Percentiles rank a stretch among this genome's conserved stretches.
Evolutionary conservation across 306 rosid species (phyloP).

Genomic region (Hippophae rhamnoides): DNA sequence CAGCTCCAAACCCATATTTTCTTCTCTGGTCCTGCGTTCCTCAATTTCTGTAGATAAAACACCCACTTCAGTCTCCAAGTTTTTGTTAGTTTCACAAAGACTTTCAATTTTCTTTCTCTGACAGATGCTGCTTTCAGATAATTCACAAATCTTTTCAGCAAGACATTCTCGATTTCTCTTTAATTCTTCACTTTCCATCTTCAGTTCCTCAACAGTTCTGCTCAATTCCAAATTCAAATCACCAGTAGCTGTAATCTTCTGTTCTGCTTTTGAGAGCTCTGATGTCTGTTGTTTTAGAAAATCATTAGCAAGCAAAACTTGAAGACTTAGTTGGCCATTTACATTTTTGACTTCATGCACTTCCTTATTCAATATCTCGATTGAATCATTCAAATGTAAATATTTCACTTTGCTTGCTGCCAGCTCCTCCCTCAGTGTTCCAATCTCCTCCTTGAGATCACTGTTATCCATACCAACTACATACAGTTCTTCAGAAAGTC

Average conservation of each 20-base stretch:
- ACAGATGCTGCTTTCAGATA: conserved; percentile 39
- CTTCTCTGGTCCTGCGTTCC: conserved; percentile 59
- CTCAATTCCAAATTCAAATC: conserved; percentile 44
- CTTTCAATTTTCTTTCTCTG: conserved; percentile 53
- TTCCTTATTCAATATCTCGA: conserved; percentile 38
- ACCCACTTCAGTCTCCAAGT: conserved; percentile 45
- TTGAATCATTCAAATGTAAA: conserved; percentile 38
- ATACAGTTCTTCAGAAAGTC: conserved; percentile 40
- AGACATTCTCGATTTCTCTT: conserved; percentile 34
- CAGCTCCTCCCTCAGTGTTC: conserved; percentile 38
- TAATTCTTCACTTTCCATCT: conserved; percentile 48
- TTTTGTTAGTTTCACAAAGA: conserved; percentile 50
- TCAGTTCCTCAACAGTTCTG: conserved; percentile 46
- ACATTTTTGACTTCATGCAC: conserved; percentile 36
- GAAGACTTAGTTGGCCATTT: conserved; percentile 41
- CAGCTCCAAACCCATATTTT: conserved; percentile 60
- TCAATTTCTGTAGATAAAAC: conserved; percentile 47
- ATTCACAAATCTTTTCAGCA: conserved; percentile 50
- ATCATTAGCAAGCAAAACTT: conserved; percentile 36
- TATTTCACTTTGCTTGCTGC: conserved; percentile 48
- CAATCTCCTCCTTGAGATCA: conserved; percentile 45
- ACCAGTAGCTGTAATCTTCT: conserved; percentile 46
- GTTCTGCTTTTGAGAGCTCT: conserved; percentile 55
- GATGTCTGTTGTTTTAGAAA: conserved; percentile 35
- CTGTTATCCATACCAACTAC: conserved; percentile 35